These are phyloP conservation scores for Cordyceps cicadae DNA, from an alignment of 2,329 filamentous ascomycete genomes.

Conservation along the genomic window DNA sequence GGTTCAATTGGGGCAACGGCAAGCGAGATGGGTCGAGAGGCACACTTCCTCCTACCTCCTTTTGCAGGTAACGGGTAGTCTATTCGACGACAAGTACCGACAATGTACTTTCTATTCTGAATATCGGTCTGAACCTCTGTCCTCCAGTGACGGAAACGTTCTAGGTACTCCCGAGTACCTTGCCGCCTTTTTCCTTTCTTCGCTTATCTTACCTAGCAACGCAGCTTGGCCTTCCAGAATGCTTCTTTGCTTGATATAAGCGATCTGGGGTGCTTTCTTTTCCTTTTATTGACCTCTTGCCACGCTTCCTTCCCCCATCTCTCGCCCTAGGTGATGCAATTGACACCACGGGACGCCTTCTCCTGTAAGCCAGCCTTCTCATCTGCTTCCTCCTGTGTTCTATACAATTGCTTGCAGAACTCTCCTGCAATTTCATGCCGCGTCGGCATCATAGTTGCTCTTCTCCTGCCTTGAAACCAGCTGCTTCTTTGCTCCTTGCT, in stretches of 20 bases:
- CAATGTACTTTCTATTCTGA: neutral
- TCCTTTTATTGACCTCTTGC: neutral
- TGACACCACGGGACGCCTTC: neutral
- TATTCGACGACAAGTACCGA: neutral
- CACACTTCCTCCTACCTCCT: neutral
- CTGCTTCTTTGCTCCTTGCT: conserved; percentile 14
- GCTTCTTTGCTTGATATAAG: neutral
- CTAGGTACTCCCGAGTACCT: neutral
- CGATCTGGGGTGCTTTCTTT: neutral
- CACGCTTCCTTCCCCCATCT: neutral
- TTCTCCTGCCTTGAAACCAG: conserved; percentile 18
- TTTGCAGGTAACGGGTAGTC: neutral
- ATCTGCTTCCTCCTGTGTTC: neutral
- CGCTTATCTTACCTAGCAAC: neutral
- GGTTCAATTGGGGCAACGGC: conserved; percentile 5
- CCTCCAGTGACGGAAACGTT: neutral
- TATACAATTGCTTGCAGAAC: conserved; percentile 2
- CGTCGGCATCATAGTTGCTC: conserved; percentile 15
- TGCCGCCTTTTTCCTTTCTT: neutral
- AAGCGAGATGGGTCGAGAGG: conserved; percentile 5
- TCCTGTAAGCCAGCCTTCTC: conserved; percentile 3
- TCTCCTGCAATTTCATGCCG: conserved; percentile 13
- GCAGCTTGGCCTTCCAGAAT: neutral
- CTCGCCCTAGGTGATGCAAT: neutral
- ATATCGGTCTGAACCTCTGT: neutral